Evolutionary conservation across 1,284 basidiomycete genomes (phyloP).

Genomic region (Puccinia triticina): DNA sequence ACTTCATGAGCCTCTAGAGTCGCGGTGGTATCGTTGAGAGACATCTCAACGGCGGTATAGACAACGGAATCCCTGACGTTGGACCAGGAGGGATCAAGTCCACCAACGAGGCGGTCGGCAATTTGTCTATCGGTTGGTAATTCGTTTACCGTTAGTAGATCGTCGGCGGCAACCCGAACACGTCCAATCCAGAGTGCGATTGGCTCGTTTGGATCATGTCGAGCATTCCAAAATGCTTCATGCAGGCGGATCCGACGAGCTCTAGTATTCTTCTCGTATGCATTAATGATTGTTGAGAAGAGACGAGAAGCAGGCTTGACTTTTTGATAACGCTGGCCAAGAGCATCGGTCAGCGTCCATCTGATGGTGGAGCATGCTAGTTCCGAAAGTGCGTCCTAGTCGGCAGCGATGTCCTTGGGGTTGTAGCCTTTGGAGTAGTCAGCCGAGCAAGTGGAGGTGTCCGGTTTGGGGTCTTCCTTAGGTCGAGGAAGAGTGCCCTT

Average conservation of each 20-base stretch:
- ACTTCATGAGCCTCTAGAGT: not conserved
- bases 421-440: slow-evolving; percentile 1
- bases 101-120: too few relatives aligned
- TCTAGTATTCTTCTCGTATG: not conserved
- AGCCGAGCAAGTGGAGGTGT: too few relatives aligned
- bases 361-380: not conserved
- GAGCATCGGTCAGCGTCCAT: not conserved
- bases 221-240: too few relatives aligned
- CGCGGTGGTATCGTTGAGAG: not conserved
- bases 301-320: not conserved
- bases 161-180: not conserved
- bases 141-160: not conserved
- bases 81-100: not conserved
- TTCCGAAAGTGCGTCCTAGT: not conserved
- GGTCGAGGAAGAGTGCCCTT: too few relatives aligned
- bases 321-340: too few relatives aligned
- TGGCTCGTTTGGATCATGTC: not conserved
- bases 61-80: not conserved
- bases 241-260: not conserved
- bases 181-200: not conserved
- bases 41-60: not conserved
- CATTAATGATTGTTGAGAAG: not conserved
- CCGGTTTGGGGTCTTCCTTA: too few relatives aligned
- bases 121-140: not conserved
- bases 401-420: too few relatives aligned